phyloP scores from a whole-genome alignment of 2,329 filamentous ascomycete species.

The Colletotrichum cuscutae region DNA sequence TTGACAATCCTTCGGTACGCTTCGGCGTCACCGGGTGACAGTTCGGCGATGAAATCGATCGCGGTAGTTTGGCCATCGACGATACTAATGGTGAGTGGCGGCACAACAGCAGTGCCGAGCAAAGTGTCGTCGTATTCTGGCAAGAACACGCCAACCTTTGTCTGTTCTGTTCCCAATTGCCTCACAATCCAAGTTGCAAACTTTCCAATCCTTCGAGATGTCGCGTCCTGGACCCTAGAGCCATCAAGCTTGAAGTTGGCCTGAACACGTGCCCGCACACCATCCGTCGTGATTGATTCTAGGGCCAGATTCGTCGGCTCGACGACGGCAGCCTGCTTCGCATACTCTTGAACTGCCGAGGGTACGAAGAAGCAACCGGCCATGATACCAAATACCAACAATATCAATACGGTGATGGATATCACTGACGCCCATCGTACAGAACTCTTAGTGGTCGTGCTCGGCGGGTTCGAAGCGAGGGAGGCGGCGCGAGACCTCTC shows the following conservation, averaged over 20 bases:
- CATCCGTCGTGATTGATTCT: slow-evolving; percentile 82
- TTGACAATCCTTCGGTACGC: slow-evolving; percentile 84
- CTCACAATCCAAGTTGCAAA: slow-evolving; percentile 83
- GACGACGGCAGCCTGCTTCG: slow-evolving; percentile 82
- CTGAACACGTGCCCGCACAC: slow-evolving; percentile 82
- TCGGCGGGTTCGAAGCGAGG: slow-evolving; percentile 36
- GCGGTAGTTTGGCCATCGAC: slow-evolving; percentile 80
- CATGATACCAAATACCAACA: slow-evolving; percentile 75
- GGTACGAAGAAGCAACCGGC: slow-evolving; percentile 84
- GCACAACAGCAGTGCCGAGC: slow-evolving; percentile 80
- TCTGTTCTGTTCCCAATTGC: slow-evolving; percentile 78
- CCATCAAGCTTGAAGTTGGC: slow-evolving; percentile 86
- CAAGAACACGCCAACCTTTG: slow-evolving; percentile 79
- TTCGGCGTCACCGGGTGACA: slow-evolving; percentile 80
- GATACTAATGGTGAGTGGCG: slow-evolving; percentile 79
- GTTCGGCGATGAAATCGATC: slow-evolving; percentile 81
- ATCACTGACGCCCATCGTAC: slow-evolving; percentile 82
- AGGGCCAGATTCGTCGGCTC: slow-evolving; percentile 87
- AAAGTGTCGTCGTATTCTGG: slow-evolving; percentile 84
- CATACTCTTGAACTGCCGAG: slow-evolving; percentile 84
- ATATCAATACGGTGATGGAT: slow-evolving; percentile 74
- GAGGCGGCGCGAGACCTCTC: slow-evolving; percentile 38
- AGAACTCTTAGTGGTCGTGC: slow-evolving; percentile 48
- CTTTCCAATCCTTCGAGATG: slow-evolving; percentile 79
- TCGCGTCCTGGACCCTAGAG: slow-evolving; percentile 75